Evolutionary conservation across 495 filamentous ascomycete genomes (phyloP).

Genomic region (Lepraria neglecta): DNA sequence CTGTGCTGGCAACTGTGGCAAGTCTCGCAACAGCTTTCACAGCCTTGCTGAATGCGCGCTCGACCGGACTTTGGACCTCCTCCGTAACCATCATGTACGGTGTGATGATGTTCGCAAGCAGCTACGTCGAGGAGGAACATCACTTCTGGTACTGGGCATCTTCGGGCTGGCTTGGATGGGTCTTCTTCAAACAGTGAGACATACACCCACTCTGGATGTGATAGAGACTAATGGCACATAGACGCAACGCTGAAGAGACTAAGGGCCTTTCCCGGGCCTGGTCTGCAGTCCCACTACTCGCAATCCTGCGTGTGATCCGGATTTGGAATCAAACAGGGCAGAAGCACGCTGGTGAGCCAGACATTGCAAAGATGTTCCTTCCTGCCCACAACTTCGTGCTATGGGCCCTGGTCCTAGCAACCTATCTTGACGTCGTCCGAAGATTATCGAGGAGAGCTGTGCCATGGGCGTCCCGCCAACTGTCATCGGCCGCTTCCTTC

Average conservation of each 20-base stretch:
- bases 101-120: conserved; percentile 93
- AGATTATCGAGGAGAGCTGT: conserved; percentile 33
- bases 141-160: conserved; percentile 96
- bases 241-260: background rate
- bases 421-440: conserved; percentile 53
- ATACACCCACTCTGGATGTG: background rate
- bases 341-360: conserved; percentile 81
- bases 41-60: conserved; percentile 1
- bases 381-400: conserved; percentile 53
- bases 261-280: background rate
- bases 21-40: conserved; percentile 12
- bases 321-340: conserved; percentile 97
- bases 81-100: conserved; percentile 54
- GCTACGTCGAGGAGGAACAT: conserved; percentile 96
- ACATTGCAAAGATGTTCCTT: conserved; percentile 69
- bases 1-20: conserved; percentile 38
- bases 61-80: conserved; percentile 12
- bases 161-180: conserved; percentile 65
- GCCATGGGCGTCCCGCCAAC: conserved; percentile 22
- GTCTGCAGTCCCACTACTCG: conserved; percentile 29
- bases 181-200: conserved; percentile 46
- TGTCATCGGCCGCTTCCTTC: conserved; percentile 16
- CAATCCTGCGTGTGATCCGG: conserved; percentile 56
- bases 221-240: background rate
- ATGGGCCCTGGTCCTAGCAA: conserved; percentile 65